Evolutionary conservation across 331 rosid species (phyloP), one percentile per base, ranked within the genome.

Genomic region (Acacia pycnantha): DNA sequence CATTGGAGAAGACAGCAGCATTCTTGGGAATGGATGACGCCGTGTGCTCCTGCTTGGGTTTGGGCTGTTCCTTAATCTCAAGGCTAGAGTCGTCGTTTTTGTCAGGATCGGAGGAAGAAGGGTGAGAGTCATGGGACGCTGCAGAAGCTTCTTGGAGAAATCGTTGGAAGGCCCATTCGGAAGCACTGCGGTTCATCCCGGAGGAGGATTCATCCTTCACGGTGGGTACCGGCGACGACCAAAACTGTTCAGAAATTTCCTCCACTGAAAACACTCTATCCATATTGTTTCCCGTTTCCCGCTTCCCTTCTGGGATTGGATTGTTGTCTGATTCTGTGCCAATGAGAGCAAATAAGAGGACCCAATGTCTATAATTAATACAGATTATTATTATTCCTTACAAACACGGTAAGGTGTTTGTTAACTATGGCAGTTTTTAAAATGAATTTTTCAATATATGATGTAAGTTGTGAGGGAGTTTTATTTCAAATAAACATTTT

Each of bases 151-250:
- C 94, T 70, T 90, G 91, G 44, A 96, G 80, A 77, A 92, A 96
- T 19, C 88, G 85, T 85, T 93, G 97, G 81, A 96, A 92, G 67
- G 99, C 97, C 98, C 98, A 96, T 79, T 93, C 99, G 9, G 98
- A 96, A 13, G 92, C 81, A 82, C 97, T 91, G 37, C 99, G 90
- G 77, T 85, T 93, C 97, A 96, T 87, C 24, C 85, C 85, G 12
- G 91, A 88, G 11, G 87, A 78, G 11, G 87, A 78, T 4, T 82
- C 87, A 8, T 58, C 84, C 8, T 12, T 50, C 1, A 40, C 74
- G 69, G 51, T 8, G 40, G 85, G 61, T 22, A 80, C 66, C 54
- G 83, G 15, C 21, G 90, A 86, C 9, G 93, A 80, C 98, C 98
- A 96, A 59, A 89, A 84, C 64, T 90, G 93, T 24, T 93, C 97